Conservation (phyloP, 2,329 filamentous ascomycete species). For the Saccharata proteae region DNA sequence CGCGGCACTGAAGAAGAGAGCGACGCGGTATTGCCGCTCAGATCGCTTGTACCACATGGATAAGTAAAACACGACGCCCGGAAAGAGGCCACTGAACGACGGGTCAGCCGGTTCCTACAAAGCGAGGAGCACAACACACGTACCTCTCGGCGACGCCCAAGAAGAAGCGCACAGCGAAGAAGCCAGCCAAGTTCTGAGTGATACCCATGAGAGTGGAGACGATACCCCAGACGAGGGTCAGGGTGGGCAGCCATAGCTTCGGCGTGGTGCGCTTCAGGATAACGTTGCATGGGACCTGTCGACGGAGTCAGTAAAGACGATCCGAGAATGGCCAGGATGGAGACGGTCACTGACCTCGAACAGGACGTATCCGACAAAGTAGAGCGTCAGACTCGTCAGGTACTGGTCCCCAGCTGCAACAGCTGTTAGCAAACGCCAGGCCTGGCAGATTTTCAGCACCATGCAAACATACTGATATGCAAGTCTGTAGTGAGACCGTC, state of each 20-base stretch:
- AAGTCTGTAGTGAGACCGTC: constrained; percentile 22
- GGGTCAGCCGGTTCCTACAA: constrained; percentile 9
- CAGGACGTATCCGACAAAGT: constrained; percentile 44
- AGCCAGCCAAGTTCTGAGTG: constrained; percentile 32
- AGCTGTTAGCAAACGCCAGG: too few species aligned
- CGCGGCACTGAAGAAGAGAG: constrained; percentile 48
- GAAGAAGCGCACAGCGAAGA: constrained; percentile 36
- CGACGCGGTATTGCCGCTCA: constrained; percentile 46
- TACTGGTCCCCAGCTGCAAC: too few species aligned
- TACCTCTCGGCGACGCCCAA: constrained; percentile 22
- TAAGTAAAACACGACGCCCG: constrained; percentile 40
- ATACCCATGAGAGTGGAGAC: constrained; percentile 41
- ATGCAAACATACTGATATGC: constrained; percentile 15
- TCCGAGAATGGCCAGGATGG: not conserved
- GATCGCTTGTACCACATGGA: constrained; percentile 52
- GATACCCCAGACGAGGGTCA: constrained; percentile 39
- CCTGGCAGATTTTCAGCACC: too few species aligned
- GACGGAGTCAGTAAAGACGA: too few species aligned
- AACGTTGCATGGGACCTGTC: constrained; percentile 46
- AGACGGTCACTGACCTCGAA: constrained; percentile 21
- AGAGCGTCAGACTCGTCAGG: constrained; percentile 52
- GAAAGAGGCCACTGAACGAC: constrained; percentile 27
- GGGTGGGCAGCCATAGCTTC: constrained; percentile 28
- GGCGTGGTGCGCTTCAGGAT: constrained; percentile 50
- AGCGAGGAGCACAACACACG: not conserved